A percentile compares a stretch with the other conserved stretches of the same genome.
Conservation (phyloP, 2,329 filamentous ascomycete genomes). For the Diaporthe destruens region DNA sequence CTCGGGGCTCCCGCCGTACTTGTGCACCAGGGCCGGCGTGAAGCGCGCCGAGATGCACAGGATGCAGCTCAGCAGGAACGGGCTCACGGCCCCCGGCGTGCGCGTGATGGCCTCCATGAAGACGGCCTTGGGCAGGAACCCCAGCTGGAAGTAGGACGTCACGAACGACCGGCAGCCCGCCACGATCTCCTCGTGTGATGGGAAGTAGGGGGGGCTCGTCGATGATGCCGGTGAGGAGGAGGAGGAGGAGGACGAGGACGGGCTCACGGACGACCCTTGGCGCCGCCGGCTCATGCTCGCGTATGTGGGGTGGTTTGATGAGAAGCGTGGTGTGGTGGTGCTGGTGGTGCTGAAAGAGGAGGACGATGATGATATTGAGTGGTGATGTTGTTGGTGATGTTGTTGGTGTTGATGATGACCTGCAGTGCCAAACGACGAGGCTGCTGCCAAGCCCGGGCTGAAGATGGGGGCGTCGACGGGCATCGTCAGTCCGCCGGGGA, state of each 20-base stretch:
- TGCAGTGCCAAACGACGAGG: slow-evolving; percentile 7
- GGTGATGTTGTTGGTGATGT: neutral
- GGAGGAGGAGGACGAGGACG: neutral
- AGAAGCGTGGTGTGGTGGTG: slow-evolving; percentile 29
- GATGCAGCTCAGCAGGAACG: slow-evolving; percentile 49
- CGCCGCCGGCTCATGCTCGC: slow-evolving; percentile 31
- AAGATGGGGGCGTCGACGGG: slow-evolving; percentile 36
- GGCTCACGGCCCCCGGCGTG: slow-evolving; percentile 44
- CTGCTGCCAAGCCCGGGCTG: slow-evolving; percentile 1
- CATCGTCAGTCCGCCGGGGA: slow-evolving; percentile 29
- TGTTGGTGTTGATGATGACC: slow-evolving; percentile 13
- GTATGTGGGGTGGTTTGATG: slow-evolving; percentile 16
- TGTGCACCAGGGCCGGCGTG: slow-evolving; percentile 46
- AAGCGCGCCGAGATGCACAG: slow-evolving; percentile 50
- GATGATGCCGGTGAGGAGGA: neutral
- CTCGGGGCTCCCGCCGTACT: slow-evolving; percentile 45
- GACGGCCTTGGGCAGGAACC: slow-evolving; percentile 50
- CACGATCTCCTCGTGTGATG: slow-evolving; percentile 47
- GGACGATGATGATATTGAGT: neutral
- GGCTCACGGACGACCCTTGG: slow-evolving; percentile 20
- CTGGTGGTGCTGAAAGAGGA: neutral
- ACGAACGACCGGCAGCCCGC: slow-evolving; percentile 48
- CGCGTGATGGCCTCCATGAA: slow-evolving; percentile 48
- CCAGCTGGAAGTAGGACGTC: slow-evolving; percentile 50
- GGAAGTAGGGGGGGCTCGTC: slow-evolving; percentile 33